Percentiles rank a stretch among this genome's conserved stretches.
Evolutionary conservation across 2,329 filamentous ascomycete species (phyloP).

Genomic region (Cytospora chrysosperma): DNA sequence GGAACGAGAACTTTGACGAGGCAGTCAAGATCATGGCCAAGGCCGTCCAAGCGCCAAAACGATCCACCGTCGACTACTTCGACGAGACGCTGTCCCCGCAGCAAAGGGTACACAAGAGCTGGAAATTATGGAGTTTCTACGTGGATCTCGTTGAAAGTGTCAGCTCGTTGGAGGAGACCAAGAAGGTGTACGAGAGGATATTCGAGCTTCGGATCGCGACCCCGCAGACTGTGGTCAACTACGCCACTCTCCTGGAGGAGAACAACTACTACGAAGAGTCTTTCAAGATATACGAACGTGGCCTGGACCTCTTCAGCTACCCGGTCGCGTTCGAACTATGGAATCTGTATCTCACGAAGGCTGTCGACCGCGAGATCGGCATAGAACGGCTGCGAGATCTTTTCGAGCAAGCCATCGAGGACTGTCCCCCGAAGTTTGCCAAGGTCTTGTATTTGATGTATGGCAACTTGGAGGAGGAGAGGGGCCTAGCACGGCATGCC

Average conservation of each 20-base stretch:
- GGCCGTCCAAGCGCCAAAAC: conserved; percentile 92
- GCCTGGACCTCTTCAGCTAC: conserved; percentile 96
- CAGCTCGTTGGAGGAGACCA: conserved; percentile 84
- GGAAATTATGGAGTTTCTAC: conserved; percentile 99
- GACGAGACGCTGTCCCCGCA: conserved; percentile 92
- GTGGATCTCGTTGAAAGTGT: conserved; percentile 97
- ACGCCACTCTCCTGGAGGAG: conserved; percentile 92
- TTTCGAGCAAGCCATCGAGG: conserved; percentile 95
- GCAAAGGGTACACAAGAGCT: conserved; percentile 96
- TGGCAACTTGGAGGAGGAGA: conserved; percentile 92
- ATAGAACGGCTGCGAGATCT: conserved; percentile 93
- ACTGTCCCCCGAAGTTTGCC: conserved; percentile 91
- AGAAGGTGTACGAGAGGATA: conserved; percentile 92
- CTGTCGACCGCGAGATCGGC: conserved; percentile 91
- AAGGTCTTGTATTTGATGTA: conserved; percentile 98
- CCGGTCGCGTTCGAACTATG: conserved; percentile 97
- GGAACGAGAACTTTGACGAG: conserved; percentile 92
- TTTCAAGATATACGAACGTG: conserved; percentile 96
- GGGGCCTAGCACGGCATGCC: conserved; percentile 88
- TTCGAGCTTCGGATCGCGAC: conserved; percentile 98
- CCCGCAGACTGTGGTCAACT: conserved; percentile 97
- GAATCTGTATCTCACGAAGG: conserved; percentile 97
- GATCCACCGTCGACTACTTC: conserved; percentile 98
- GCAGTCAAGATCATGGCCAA: conserved; percentile 96
- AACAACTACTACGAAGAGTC: conserved; percentile 94